Conservation (phyloP, 2,329 filamentous ascomycete genomes). For the Hymenotorrendiella dingleyae region DNA sequence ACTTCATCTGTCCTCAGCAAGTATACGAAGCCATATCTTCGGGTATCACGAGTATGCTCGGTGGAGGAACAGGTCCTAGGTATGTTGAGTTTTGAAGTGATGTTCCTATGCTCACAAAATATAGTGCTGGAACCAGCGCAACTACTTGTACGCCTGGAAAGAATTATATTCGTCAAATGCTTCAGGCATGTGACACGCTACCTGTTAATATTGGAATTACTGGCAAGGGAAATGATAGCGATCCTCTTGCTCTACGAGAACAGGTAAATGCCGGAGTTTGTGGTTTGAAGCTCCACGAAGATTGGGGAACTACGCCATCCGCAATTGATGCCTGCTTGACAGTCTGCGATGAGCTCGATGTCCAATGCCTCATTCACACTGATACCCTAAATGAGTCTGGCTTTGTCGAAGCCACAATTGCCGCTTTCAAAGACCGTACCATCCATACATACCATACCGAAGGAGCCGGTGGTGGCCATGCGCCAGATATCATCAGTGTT, state of each 20-base stretch:
- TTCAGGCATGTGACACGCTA: slow-evolving; percentile 75
- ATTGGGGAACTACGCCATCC: slow-evolving; percentile 88
- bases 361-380: slow-evolving; percentile 92
- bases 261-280: slow-evolving; percentile 79
- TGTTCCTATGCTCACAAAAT: slow-evolving; percentile 5
- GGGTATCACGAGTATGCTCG: slow-evolving; percentile 85
- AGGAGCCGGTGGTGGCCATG: slow-evolving; percentile 89
- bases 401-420: slow-evolving; percentile 89
- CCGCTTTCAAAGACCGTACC: slow-evolving; percentile 76
- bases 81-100: slow-evolving; percentile 27
- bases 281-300: slow-evolving; percentile 90
- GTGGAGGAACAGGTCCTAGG: slow-evolving; percentile 89
- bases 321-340: slow-evolving; percentile 82
- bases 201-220: slow-evolving; percentile 89
- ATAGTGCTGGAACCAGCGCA: slow-evolving; percentile 76
- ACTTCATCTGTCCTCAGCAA: slow-evolving; percentile 94
- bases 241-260: slow-evolving; percentile 63
- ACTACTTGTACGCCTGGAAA: slow-evolving; percentile 90
- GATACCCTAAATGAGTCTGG: slow-evolving; percentile 95
- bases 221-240: slow-evolving; percentile 86
- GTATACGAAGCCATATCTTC: slow-evolving; percentile 75
- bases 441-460: slow-evolving; percentile 98
- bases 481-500: slow-evolving; percentile 91
- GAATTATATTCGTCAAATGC: slow-evolving; percentile 79
- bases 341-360: slow-evolving; percentile 85